Conservation (phyloP, 768 basidiomycete species). For the Epithele typhae region DNA sequence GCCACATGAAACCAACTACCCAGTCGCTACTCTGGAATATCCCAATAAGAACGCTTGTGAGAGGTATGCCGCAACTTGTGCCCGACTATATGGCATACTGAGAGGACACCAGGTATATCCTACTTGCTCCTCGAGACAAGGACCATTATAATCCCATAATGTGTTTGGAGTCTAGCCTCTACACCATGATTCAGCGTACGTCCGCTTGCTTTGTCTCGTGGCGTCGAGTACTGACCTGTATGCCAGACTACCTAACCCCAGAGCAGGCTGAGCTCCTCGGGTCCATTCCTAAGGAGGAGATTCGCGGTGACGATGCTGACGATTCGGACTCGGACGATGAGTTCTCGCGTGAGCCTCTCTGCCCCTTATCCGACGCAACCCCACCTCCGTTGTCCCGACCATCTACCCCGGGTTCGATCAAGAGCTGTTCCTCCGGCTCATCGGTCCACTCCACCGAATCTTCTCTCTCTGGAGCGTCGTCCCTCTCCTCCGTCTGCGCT, state of each 20-base stretch:
- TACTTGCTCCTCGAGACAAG: slow-evolving; percentile 77
- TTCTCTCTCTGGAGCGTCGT: slow-evolving; percentile 17
- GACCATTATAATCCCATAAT: slow-evolving; percentile 86
- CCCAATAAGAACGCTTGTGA: slow-evolving; percentile 69
- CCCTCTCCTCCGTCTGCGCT: slow-evolving; percentile 29
- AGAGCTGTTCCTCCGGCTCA: slow-evolving; percentile 32
- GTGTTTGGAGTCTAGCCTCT: slow-evolving; percentile 67
- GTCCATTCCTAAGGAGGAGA: slow-evolving; percentile 44
- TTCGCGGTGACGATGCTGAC: slow-evolving; percentile 18
- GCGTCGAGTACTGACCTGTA: slow-evolving; percentile 1
- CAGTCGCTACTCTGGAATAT: slow-evolving; percentile 72
- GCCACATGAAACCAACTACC: slow-evolving; percentile 51
- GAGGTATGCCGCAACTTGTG: slow-evolving; percentile 38
- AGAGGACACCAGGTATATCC: slow-evolving; percentile 51
- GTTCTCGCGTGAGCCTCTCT: slow-evolving; percentile 7
- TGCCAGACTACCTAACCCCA: slow-evolving; percentile 61
- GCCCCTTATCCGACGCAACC: slow-evolving; percentile 24
- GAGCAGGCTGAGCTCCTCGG: slow-evolving; percentile 66
- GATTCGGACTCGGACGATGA: slow-evolving; percentile 10
- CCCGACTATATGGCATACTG: not conserved
- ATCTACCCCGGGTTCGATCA: too few species aligned
- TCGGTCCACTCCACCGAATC: slow-evolving; percentile 37
- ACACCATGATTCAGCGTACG: slow-evolving; percentile 70
- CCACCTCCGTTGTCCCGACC: too few species aligned
- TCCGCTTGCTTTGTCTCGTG: not conserved